Evolutionary conservation across 2,329 filamentous ascomycete genomes (phyloP), one percentile per base, ranked within the genome.

Genomic region (Rachicladosporium sp.): DNA sequence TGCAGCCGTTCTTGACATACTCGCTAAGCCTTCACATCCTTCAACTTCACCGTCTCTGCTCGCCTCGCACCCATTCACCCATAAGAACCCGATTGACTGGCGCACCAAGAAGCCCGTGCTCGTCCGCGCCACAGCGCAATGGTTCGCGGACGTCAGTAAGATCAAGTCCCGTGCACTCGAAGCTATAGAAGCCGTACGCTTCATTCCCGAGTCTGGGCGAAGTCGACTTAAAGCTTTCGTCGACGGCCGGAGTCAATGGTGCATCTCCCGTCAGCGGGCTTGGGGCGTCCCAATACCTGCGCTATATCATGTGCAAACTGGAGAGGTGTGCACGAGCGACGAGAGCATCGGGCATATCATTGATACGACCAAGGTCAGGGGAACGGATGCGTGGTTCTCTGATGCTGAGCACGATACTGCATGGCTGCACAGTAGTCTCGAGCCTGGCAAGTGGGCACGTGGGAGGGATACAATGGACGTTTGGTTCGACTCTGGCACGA

Each of bases 1-100:
- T 29, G 64, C 70, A 36, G 73, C 74, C 3, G 79, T 95, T 1
- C 60, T 96, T 2, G 68, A 78, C 1, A 67, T 91, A 37, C 67
- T 95, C 2, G 64, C 69, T 19, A 65, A 71, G 0, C 46, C 51
- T 4, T 23, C 27, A 1, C 19, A 31, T 11, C 10, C 34, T 7
- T 21, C 11, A 3, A 23, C 33, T 27, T 44, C 56, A 55, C 41
- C 40, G 12, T 57, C 67, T n/a, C 72, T 96, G 3, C 64, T 95
- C 31, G 70, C 72, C 31, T 73, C 73, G 3, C 81, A 93, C 50
- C 70, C 69, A 41, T 81, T 89, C 56, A 71, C 71, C 38, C 91
- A 98, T 68, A 96, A 94, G 60, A 96, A 96, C 57, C 91, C 91
- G 0, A 94, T 96, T 50, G 91, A 98, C 62, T 98, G 91, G 91